Conservation (phyloP, 2,329 filamentous ascomycete species). For the Cladosporium sp. region DNA sequence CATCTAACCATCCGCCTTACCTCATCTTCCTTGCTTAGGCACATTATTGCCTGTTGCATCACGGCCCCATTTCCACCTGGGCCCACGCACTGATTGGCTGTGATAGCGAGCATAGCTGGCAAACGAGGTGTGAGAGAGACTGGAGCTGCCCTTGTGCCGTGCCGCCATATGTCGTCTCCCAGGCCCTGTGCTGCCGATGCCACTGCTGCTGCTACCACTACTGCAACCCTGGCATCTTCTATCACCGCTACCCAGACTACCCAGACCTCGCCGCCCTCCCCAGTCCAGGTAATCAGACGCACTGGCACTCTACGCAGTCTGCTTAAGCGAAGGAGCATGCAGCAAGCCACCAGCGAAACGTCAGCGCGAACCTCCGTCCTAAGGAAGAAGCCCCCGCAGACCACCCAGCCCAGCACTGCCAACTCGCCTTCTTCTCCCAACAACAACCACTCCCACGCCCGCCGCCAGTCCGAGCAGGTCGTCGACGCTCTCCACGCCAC, state of each 20-base stretch:
- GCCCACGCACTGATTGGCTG: slow-evolving; percentile 1
- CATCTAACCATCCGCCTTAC: background rate
- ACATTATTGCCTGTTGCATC: slow-evolving; percentile 7
- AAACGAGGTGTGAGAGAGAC: background rate
- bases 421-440: background rate
- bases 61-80: background rate
- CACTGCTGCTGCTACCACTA: background rate
- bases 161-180: background rate
- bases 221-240: slow-evolving; percentile 9
- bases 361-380: background rate
- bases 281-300: slow-evolving; percentile 1
- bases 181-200: slow-evolving; percentile 2
- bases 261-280: background rate
- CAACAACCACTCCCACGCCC: background rate
- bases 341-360: slow-evolving; percentile 4
- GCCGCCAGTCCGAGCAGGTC: slow-evolving; percentile 14
- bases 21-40: slow-evolving; percentile 10
- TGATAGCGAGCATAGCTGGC: slow-evolving; percentile 3
- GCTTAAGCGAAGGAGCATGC: slow-evolving; percentile 13
- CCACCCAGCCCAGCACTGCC: background rate
- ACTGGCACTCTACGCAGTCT: slow-evolving; percentile 6
- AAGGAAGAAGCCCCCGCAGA: background rate
- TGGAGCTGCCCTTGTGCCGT: background rate
- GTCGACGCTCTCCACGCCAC: background rate
- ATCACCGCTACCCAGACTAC: background rate